Base-by-base conservation (phyloP, 495 filamentous ascomycete genomes). In the Penicillium malachiteum region DNA sequence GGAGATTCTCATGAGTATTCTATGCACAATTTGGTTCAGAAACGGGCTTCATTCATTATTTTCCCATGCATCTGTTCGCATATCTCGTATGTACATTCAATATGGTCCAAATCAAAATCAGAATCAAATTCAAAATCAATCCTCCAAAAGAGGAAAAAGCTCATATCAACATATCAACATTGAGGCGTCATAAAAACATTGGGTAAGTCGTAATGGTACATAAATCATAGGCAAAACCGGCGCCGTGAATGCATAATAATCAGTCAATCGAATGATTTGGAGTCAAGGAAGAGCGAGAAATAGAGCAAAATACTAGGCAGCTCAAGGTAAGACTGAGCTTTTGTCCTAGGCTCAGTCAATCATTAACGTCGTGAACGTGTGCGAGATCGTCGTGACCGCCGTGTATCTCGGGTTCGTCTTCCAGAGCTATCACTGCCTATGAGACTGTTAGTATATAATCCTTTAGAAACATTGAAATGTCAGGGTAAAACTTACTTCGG, bases 371-470 rank as follows among this genome's bases (percentile, higher is more conserved):
- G 59, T 41, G 73, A 76, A 33, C 69, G 68, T 39, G 65, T 58
- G 35, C 69, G 66, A 48, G 70, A 76, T 66, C 67, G 57, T 60
- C 75, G 61, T 35, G 73, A 74, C 54, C 75, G 71, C 56, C 78
- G 70, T 30, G 74, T 75, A 32, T 76, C 68, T 61, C 75, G 63
- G 21, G 76, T 81, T 53, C 75, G 73, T 66, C 76, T 59, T 62
- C 78, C 79, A 54, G 78, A 79, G 45, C 78, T 80, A 63, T 68
- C 68, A 69, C 70, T 78, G 54, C 77, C 79, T 82, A 56, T 50
- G 26, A 35, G 14, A 45, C 47, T 9, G 55, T 67, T 41, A 67
- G 58, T 54, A 48, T 14, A 32, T 43, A 11, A 13, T 7, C 13
- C 13, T 17, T 12, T 44, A 10, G 21, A 14, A 32, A 30, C 32